phyloP scores from a whole-genome alignment of 805 yeast species.

The Blastobotrys peoriensis region DNA sequence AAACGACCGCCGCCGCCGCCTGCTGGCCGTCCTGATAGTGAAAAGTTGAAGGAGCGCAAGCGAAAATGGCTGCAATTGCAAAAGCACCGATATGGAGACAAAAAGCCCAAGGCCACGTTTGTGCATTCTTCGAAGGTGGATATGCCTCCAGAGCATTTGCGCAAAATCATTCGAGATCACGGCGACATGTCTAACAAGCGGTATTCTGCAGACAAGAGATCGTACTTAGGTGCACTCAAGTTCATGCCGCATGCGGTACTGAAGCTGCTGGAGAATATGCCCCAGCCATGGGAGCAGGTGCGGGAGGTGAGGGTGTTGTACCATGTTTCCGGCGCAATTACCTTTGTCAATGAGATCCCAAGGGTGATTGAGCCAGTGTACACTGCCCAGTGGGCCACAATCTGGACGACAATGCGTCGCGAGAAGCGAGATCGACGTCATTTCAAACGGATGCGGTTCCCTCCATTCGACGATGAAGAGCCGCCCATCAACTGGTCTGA shows the following conservation, averaged over 20 bases:
- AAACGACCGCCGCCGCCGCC: slow-evolving; percentile 15
- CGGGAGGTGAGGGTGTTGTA: slow-evolving; percentile 85
- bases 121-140: slow-evolving; percentile 60
- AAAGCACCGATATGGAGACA: slow-evolving; percentile 46
- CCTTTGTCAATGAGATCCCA: slow-evolving; percentile 90
- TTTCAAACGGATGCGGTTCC: slow-evolving; percentile 87
- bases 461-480: slow-evolving; percentile 97
- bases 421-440: slow-evolving; percentile 88
- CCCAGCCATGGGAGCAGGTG: slow-evolving; percentile 94
- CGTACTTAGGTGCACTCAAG: slow-evolving; percentile 85
- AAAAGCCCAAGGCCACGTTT: slow-evolving; percentile 35
- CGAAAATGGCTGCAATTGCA: slow-evolving; percentile 60
- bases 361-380: slow-evolving; percentile 89
- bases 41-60: slow-evolving; percentile 39
- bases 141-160: slow-evolving; percentile 89
- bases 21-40: slow-evolving; percentile 15
- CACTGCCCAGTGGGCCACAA: slow-evolving; percentile 90
- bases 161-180: slow-evolving; percentile 77
- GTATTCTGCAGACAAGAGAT: slow-evolving; percentile 76
- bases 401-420: slow-evolving; percentile 89
- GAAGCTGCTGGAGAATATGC: slow-evolving; percentile 90
- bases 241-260: slow-evolving; percentile 93
- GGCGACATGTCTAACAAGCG: slow-evolving; percentile 77
- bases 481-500: slow-evolving; percentile 85
- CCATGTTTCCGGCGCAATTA: slow-evolving; percentile 88